Evolutionary conservation across 495 filamentous ascomycete species (phyloP).

Genomic region (Penicillium paxilli): DNA sequence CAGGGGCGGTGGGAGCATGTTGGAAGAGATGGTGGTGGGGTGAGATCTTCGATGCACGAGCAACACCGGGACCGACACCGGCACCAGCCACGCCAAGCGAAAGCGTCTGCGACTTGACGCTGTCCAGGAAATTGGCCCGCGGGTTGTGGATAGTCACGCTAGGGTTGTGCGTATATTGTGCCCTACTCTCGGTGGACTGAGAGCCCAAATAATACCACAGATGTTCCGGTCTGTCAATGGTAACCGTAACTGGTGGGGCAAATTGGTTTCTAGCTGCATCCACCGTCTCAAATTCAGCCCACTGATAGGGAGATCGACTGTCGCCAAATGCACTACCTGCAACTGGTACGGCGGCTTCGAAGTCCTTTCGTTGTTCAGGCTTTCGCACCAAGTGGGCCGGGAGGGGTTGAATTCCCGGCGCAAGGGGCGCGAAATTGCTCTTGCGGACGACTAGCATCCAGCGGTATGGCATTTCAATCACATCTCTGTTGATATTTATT

Average conservation of each 20-base stretch:
- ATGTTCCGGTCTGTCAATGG: conserved; percentile 67
- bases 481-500: conserved; percentile 40
- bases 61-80: conserved; percentile 15
- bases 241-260: conserved; percentile 59
- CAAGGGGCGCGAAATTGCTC: conserved; percentile 50
- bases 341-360: conserved; percentile 52
- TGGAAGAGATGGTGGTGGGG: conserved; percentile 36
- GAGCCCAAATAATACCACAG: conserved; percentile 90
- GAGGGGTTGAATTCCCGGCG: conserved; percentile 58
- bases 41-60: conserved; percentile 37
- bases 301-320: conserved; percentile 58
- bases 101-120: conserved; percentile 51
- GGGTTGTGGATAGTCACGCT: conserved; percentile 56
- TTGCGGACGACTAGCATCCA: conserved; percentile 56
- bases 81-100: conserved; percentile 36
- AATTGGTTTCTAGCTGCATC: conserved; percentile 40
- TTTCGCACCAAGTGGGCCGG: conserved; percentile 57
- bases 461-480: conserved; percentile 55
- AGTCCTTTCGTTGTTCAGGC: conserved; percentile 44
- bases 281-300: conserved; percentile 78
- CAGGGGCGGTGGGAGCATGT: conserved; percentile 35
- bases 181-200: conserved; percentile 86
- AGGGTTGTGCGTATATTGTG: conserved; percentile 87
- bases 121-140: conserved; percentile 59
- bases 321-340: conserved; percentile 61